Evolutionary conservation across 2,329 filamentous ascomycete species (phyloP).

Genomic region (Fusarium continuum): DNA sequence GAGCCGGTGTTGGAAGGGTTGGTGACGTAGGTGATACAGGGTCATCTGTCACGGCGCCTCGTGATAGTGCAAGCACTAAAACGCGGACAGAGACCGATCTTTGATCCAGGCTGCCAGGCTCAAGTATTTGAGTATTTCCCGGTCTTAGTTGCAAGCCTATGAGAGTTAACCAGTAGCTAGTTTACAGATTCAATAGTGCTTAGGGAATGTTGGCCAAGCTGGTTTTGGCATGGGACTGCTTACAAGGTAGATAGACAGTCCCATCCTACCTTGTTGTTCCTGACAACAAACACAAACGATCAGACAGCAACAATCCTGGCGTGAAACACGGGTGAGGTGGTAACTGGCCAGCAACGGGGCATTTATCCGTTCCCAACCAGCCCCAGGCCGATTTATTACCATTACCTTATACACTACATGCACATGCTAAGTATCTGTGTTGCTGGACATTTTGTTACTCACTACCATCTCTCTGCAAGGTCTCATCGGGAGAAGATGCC

Average conservation of each 20-base stretch:
- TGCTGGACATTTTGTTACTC: no score
- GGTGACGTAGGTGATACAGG: slow-evolving; percentile 27
- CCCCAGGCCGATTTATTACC: no score
- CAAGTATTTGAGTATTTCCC: neutral
- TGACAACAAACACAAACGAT: neutral
- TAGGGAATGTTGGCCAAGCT: neutral
- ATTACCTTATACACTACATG: no score
- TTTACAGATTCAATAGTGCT: neutral
- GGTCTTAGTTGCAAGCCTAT: neutral
- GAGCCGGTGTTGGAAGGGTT: slow-evolving; percentile 3
- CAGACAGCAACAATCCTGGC: neutral
- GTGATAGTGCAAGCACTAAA: slow-evolving; percentile 36
- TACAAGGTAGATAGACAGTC: neutral
- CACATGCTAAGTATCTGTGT: no score
- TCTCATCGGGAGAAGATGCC: no score
- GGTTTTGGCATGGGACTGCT: neutral
- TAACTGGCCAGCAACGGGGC: neutral
- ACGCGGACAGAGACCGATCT: slow-evolving; percentile 24
- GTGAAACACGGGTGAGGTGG: slow-evolving; percentile 24
- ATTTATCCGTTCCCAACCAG: no score
- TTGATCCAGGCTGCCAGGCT: neutral
- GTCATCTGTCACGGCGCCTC: slow-evolving; percentile 15
- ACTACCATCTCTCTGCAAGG: no score
- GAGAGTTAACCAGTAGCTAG: neutral
- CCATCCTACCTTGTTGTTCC: neutral